phyloP scores from a whole-genome alignment of 257 asterid genomes.

The Gynochthodes officinalis region DNA sequence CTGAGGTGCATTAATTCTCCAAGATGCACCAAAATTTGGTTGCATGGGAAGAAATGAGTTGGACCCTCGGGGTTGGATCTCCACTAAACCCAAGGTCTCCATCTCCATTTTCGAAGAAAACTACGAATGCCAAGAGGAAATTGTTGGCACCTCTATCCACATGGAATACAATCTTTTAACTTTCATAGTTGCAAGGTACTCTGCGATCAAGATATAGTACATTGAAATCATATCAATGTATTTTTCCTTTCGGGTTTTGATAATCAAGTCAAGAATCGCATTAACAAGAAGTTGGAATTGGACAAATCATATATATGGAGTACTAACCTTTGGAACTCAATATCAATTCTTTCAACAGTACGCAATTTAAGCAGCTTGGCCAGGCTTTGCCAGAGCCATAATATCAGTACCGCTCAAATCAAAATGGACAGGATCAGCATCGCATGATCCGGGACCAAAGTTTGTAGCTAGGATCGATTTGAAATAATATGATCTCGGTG shows the following conservation, averaged over 20 bases:
- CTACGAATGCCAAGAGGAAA: conserved; percentile 9
- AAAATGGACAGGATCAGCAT: conserved; percentile 20
- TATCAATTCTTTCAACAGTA: conserved; percentile 11
- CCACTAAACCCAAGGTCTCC: conserved; percentile 16
- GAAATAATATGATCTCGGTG: too few species aligned
- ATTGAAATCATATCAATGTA: too few species aligned
- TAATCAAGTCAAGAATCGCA: too few species aligned
- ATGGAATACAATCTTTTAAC: conserved; percentile 14
- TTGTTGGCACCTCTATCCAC: conserved; percentile 29
- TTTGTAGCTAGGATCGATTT: too few species aligned
- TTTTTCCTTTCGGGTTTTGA: too few species aligned
- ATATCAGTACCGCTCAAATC: conserved; percentile 28
- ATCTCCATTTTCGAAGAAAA: conserved; percentile 22
- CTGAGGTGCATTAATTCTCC: conserved; percentile 2
- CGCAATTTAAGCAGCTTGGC: conserved; percentile 18
- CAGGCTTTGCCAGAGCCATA: conserved; percentile 21
- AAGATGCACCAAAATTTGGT: conserved; percentile 23
- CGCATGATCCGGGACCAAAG: conserved; percentile 23
- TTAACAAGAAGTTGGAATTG: too few species aligned
- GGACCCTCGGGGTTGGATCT: conserved; percentile 4
- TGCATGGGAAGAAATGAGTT: conserved; percentile 22
- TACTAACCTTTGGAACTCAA: conserved; percentile 16
- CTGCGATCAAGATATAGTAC: too few species aligned
- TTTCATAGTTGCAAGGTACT: conserved; percentile 19
- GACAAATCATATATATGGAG: too few species aligned